phyloP scores from a whole-genome alignment of 352 stramenopile species.

The Pythium oligandrum region DNA sequence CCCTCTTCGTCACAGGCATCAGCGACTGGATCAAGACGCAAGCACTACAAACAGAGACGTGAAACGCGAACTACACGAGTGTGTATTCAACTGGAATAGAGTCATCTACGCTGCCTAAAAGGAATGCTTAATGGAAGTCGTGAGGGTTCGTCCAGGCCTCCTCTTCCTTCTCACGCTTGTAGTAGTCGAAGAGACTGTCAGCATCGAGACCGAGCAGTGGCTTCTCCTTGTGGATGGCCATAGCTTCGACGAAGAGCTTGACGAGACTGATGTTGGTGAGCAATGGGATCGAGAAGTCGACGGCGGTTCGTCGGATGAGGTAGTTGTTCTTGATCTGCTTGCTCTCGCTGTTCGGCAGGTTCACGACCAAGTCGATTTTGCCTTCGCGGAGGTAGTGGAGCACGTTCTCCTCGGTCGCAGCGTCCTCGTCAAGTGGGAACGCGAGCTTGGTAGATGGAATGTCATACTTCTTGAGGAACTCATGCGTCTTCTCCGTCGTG shows the following conservation, averaged over 20 bases:
- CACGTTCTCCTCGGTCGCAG: conserved; percentile 54
- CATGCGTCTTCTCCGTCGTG: conserved; percentile 92
- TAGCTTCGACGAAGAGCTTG: conserved; percentile 91
- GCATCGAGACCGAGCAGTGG: conserved; percentile 91
- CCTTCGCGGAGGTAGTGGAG: conserved; percentile 92
- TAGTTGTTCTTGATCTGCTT: conserved; percentile 92
- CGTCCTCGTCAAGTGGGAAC: conserved; percentile 63
- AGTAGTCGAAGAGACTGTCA: conserved; percentile 97
- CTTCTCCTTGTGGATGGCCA: conserved; percentile 91
- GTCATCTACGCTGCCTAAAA: not conserved
- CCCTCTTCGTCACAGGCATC: conserved; percentile 41
- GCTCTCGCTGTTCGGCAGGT: conserved; percentile 87
- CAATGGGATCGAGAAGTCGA: conserved; percentile 91
- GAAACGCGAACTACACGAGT: not conserved
- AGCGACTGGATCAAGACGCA: conserved; percentile 46
- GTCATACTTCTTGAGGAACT: conserved; percentile 85
- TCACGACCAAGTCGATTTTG: conserved; percentile 94
- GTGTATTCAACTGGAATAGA: not conserved
- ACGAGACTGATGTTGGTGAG: conserved; percentile 91
- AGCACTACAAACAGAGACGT: not conserved
- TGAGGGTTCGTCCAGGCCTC: conserved; percentile 93
- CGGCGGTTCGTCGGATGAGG: conserved; percentile 89
- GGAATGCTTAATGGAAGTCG: conserved; percentile 93
- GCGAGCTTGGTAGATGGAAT: conserved; percentile 82
- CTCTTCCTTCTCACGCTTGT: conserved; percentile 88